Evolutionary conservation across 2,329 filamentous ascomycete species (phyloP).

Genomic region (Aureobasidium vineae): DNA sequence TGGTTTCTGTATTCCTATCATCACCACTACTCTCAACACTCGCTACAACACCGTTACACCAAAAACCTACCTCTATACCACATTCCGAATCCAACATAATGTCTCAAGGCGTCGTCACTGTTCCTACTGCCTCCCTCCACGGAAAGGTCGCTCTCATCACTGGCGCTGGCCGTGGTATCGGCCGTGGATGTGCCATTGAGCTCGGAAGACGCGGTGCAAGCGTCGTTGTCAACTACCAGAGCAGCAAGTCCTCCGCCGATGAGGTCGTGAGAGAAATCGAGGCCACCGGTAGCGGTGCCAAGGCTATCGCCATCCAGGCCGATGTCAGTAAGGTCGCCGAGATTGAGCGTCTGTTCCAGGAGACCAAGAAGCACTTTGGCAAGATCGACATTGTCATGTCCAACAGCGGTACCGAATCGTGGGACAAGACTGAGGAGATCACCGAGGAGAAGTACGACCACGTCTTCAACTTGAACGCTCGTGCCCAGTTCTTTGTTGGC

Average conservation of each 20-base stretch:
- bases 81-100: conserved; percentile 12
- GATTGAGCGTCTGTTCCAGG: conserved; percentile 58
- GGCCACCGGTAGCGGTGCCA: conserved; percentile 48
- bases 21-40: conserved; percentile 15
- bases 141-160: conserved; percentile 61
- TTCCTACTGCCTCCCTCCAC: conserved; percentile 52
- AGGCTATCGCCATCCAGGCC: conserved; percentile 58
- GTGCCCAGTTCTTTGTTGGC: conserved; percentile 74
- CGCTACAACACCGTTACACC: neutral
- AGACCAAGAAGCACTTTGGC: conserved; percentile 44
- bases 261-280: conserved; percentile 51
- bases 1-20: neutral
- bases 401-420: conserved; percentile 62
- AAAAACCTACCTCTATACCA: neutral
- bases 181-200: conserved; percentile 64
- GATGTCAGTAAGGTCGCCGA: conserved; percentile 56
- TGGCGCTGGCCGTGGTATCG: conserved; percentile 65
- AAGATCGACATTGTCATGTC: conserved; percentile 53
- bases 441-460: conserved; percentile 69
- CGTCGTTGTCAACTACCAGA: conserved; percentile 65
- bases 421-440: conserved; percentile 67
- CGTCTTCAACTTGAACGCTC: conserved; percentile 66
- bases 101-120: conserved; percentile 35
- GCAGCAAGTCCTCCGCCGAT: conserved; percentile 51
- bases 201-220: conserved; percentile 64